Percentiles rank a stretch among this genome's conserved stretches.
Conservation (phyloP, 352 stramenopile genomes). For the Globisporangium heterothallicum region DNA sequence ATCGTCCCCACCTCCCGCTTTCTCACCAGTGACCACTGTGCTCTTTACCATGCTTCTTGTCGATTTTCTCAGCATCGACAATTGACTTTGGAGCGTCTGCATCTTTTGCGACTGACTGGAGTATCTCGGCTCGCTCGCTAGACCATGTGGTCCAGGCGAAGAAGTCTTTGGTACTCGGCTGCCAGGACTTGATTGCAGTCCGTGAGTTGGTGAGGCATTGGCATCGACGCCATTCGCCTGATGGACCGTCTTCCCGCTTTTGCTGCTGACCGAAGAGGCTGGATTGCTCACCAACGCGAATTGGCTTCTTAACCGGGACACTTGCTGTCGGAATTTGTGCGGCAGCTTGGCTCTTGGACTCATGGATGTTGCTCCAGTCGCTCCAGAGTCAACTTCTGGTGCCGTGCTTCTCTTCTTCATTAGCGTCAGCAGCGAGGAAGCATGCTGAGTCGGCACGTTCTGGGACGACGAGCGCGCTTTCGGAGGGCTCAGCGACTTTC, state of each 20-base stretch:
- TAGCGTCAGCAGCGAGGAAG: slow-evolving; percentile 18
- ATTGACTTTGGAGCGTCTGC: slow-evolving; percentile 23
- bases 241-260: slow-evolving; percentile 12
- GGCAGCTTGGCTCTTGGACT: slow-evolving; percentile 29
- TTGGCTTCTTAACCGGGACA: slow-evolving; percentile 44
- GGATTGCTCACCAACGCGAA: slow-evolving; percentile 17
- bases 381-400: not conserved
- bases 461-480: slow-evolving; percentile 9
- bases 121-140: slow-evolving; percentile 16
- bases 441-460: slow-evolving; percentile 11
- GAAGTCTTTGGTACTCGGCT: not conserved
- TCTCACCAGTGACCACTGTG: not conserved
- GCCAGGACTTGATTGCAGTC: slow-evolving; percentile 4
- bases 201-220: slow-evolving; percentile 4
- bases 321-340: slow-evolving; percentile 46
- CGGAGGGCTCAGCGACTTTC: not conserved
- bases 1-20: not conserved
- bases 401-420: slow-evolving; percentile 19
- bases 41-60: slow-evolving; percentile 1
- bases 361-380: not conserved
- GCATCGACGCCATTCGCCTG: slow-evolving; percentile 3
- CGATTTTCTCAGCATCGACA: slow-evolving; percentile 11
- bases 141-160: slow-evolving; percentile 1
- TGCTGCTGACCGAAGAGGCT: slow-evolving; percentile 10
- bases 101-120: slow-evolving; percentile 31